Evolutionary conservation across 2,329 filamentous ascomycete genomes (phyloP), one percentile per base, ranked within the genome.

Genomic region (Achaetomium macrosporum): DNA sequence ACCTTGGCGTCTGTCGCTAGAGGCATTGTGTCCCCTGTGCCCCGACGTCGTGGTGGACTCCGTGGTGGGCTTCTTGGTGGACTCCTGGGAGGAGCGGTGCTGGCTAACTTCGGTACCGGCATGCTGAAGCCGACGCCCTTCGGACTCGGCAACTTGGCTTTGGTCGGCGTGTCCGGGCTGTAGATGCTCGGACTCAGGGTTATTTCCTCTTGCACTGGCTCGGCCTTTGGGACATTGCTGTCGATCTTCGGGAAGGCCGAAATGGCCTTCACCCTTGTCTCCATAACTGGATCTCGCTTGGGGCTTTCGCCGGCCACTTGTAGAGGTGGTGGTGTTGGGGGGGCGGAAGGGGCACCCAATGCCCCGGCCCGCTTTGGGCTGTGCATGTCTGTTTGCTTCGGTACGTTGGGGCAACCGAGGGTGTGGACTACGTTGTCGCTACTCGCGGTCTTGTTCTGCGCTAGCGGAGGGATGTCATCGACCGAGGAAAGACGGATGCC

Each of bases 401-500:
- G 45, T 1, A 49, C 25, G n/a, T 57, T 52, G 5, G 60, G 61
- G 33, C 59, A 62, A 5, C 58, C 55, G 33, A 76, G 62, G 46
- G 66, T 65, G 52, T 75, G 67, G 4, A 73, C 68, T 47, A 70
- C 69, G 54, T 69, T 52, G 50, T 68, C 56, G 55, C 25, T 54
- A 7, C 55, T 51, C 9, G 50, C 45, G 5, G 48, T 41, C 36
- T 50, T 57, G 19, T 25, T 48, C 29, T 60, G 47, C n/a, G 44
- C 50, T 16, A 69, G 62, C 15, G 69, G 69, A 1, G 70, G 67
- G 56, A 80, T 73, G 57, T 81, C 76, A 13, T 76, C 70, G 31
- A 78, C 74, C 50, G 76, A 81, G 25, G 84, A 88, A 51, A 88
- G 73, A 11, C 85, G 78, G 15, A 88, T 72, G 1, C 84, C 85